Conservation (phyloP, 768 basidiomycete species). For the Suillus subaureus region DNA sequence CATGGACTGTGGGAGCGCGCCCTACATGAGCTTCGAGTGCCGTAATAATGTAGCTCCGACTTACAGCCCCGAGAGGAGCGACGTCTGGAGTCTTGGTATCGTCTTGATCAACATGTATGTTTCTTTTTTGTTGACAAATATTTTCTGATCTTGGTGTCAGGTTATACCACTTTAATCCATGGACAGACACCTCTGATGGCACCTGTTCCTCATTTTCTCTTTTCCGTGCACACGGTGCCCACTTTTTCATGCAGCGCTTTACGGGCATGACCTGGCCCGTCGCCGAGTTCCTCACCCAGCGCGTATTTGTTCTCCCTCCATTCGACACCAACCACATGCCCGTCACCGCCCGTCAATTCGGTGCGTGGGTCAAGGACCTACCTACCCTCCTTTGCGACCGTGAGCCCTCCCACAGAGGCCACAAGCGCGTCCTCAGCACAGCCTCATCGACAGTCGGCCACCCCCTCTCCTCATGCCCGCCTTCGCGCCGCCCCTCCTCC, state of each 20-base stretch:
- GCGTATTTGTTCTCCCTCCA: slow-evolving; percentile 80
- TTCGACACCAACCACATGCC: slow-evolving; percentile 44
- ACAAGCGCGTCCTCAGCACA: slow-evolving; percentile 59
- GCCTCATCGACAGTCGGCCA: slow-evolving; percentile 64
- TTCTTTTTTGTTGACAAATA: not conserved
- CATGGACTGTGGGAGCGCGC: slow-evolving; percentile 98
- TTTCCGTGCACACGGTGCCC: slow-evolving; percentile 76
- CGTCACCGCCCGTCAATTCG: slow-evolving; percentile 82
- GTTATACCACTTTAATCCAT: slow-evolving; percentile 98
- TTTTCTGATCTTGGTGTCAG: slow-evolving; percentile 37
- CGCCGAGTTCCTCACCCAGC: slow-evolving; percentile 82
- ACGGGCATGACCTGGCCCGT: slow-evolving; percentile 86
- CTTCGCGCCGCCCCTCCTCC: slow-evolving; percentile 73
- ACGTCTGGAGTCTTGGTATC: slow-evolving; percentile 98
- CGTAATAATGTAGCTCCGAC: slow-evolving; percentile 96
- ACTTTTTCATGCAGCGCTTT: slow-evolving; percentile 90
- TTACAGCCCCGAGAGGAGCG: slow-evolving; percentile 92
- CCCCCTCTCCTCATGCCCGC: slow-evolving; percentile 61
- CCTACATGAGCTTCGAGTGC: slow-evolving; percentile 99
- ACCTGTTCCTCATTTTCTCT: slow-evolving; percentile 80
- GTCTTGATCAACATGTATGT: slow-evolving; percentile 97
- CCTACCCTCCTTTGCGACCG: slow-evolving; percentile 63
- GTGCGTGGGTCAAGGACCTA: slow-evolving; percentile 82
- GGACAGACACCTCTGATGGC: slow-evolving; percentile 90
- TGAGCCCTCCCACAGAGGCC: slow-evolving; percentile 38